Evolutionary conservation across 139 green algal genomes (phyloP).

Genomic region (Chlorella sp.): DNA sequence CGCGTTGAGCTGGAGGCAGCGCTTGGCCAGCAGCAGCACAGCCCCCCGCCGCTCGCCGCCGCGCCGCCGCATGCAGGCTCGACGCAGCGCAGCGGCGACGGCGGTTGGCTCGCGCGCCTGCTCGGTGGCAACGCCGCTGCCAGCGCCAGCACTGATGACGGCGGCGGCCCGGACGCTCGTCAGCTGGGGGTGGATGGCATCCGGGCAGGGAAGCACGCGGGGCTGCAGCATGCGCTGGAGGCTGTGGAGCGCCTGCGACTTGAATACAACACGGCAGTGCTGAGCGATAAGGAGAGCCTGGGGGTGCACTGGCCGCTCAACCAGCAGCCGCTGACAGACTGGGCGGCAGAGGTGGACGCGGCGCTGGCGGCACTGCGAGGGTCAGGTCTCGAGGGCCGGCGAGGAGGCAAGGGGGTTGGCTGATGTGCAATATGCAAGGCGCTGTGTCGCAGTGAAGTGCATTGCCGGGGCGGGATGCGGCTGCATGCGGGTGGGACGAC

Average conservation of each 20-base stretch:
- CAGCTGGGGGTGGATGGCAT: not conserved
- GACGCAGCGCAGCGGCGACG: not conserved
- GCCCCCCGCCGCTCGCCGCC: no score
- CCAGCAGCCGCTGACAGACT: conserved; percentile 5
- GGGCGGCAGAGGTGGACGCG: conserved; percentile 6
- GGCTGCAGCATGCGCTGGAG: not conserved
- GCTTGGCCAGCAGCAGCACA: not conserved
- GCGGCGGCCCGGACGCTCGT: conserved; percentile 6
- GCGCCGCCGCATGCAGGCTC: not conserved
- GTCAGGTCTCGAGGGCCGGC: no score
- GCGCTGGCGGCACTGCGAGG: not conserved
- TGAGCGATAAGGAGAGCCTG: conserved; percentile 15
- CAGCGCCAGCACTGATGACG: conserved; percentile 50
- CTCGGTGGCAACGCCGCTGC: not conserved
- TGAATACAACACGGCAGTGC: conserved; percentile 18
- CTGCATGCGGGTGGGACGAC: no score
- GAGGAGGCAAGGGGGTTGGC: no score
- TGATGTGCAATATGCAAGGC: no score
- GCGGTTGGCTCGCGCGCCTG: no score
- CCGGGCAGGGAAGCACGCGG: conserved; percentile 1
- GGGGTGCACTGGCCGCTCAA: conserved; percentile 12
- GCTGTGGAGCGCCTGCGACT: conserved; percentile 52
- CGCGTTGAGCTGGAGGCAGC: not conserved
- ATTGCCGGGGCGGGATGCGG: no score
- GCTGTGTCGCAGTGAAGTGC: no score